Evolutionary conservation across 495 filamentous ascomycete species (phyloP), one percentile per base, ranked within the genome.

Genomic region (Filosporella fistucella): DNA sequence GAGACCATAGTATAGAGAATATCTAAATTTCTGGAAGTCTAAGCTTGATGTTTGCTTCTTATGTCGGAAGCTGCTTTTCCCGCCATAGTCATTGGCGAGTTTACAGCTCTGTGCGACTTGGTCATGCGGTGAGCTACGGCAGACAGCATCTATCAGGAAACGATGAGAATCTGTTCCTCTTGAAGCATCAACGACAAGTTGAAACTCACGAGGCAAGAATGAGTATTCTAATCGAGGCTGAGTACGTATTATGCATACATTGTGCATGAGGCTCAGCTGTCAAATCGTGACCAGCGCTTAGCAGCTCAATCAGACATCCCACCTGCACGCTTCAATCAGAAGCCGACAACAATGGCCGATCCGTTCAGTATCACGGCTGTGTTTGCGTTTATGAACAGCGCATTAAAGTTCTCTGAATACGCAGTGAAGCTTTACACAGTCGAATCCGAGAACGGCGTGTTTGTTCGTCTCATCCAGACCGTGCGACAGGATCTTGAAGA

Each of bases 351-450:
- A 3, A 45, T 52, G 37, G 40, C 20, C 2, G 57, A 61, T 4
- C 51, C 49, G n/a, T 28, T 54, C 41, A 53, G 41, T 21, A 24
- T 32, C 6, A 47, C 45, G 25, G 35, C 54, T 1, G 54, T 44
- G 14, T 49, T 50, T 36, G 36, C 52, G 8, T 45, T 54, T 26
- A 32, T 65, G 4, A 51, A 56, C 11, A 63, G 57, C 18, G 55
- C 53, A 11, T 61, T 61, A 49, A 52, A 54, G 24, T 46, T 65
- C 26, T 40, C 50, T 25, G 60, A 65, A 40, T 62, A 52, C 25
- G 54, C 35, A 16, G n/a, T 45, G 4, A 43, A 56, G 9, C 44
- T 55, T 14, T 37, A 49, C 32, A 33, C 41, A 28, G 58, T 58
- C 16, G 51, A 51, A 1, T 44, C 45, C 14, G 63, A 65, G 24